phyloP scores from a whole-genome alignment of 177 flowering plant genomes.

The Tripterygium wilfordii region DNA sequence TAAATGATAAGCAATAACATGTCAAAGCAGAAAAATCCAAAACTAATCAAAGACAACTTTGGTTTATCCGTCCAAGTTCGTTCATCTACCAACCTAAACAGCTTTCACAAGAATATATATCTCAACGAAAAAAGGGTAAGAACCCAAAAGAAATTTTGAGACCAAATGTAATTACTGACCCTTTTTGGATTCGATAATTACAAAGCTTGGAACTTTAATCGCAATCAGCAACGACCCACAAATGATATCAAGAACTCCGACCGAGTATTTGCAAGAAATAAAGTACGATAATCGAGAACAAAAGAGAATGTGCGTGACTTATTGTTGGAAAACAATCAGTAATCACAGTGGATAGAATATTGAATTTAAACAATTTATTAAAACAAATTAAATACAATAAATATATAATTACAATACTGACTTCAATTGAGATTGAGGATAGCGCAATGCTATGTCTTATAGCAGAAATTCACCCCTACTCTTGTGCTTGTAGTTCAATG shows the following conservation, averaged over 20 bases:
- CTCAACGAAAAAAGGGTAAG: background rate
- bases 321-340: too few species aligned
- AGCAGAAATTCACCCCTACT: too few species aligned
- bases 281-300: too few species aligned
- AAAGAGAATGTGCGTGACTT: background rate
- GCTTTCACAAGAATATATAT: background rate
- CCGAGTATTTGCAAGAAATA: background rate
- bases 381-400: too few species aligned
- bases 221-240: too few species aligned
- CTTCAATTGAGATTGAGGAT: too few species aligned
- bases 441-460: too few species aligned
- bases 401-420: too few species aligned
- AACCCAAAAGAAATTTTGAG: background rate
- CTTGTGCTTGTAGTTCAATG: too few species aligned
- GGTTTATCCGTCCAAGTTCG: constrained; percentile 27
- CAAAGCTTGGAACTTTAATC: constrained; percentile 3
- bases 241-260: background rate
- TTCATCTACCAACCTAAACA: constrained; percentile 26
- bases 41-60: constrained; percentile 7
- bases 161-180: constrained; percentile 11
- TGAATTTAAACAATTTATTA: too few species aligned
- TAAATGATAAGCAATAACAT: background rate
- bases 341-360: too few species aligned
- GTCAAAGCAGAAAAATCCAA: background rate
- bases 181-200: constrained; percentile 17